Percentiles rank a stretch among this genome's conserved stretches.
phyloP scores from a whole-genome alignment of 2,329 filamentous ascomycete species.

The Neurospora sp. region DNA sequence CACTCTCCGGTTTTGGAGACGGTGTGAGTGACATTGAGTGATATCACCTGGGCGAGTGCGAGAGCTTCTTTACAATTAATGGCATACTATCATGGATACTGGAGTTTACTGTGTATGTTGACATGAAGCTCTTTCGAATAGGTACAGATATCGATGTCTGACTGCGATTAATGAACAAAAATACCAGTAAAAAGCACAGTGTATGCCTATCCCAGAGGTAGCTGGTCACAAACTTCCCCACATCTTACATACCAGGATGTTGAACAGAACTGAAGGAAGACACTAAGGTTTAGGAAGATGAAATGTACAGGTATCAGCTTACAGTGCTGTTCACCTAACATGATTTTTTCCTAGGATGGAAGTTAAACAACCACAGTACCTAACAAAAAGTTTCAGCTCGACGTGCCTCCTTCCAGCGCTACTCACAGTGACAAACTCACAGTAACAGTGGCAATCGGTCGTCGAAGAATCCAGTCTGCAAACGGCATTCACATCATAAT shows the following conservation, averaged over 20 bases:
- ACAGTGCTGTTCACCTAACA: background rate
- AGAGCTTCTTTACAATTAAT: no score
- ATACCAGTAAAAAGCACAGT: no score
- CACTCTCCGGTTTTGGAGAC: background rate
- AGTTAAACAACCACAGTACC: background rate
- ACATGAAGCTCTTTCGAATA: background rate
- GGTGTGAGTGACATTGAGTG: background rate
- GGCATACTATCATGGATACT: background rate
- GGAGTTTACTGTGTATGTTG: background rate
- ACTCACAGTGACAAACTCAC: background rate
- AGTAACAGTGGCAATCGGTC: background rate
- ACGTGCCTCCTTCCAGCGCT: background rate
- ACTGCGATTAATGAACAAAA: background rate
- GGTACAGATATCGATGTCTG: background rate
- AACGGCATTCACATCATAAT: background rate
- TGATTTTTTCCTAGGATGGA: background rate
- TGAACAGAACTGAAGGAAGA: background rate
- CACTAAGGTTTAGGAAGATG: background rate
- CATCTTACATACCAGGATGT: background rate
- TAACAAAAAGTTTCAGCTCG: background rate
- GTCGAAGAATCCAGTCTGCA: background rate
- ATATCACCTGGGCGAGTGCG: background rate
- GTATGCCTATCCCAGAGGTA: background rate
- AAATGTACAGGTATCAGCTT: background rate
- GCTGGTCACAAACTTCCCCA: background rate